A percentile compares a stretch with the other conserved stretches of the same genome.
Conservation (phyloP, 2,329 filamentous ascomycete species). For the Lachnellula willkommii region DNA sequence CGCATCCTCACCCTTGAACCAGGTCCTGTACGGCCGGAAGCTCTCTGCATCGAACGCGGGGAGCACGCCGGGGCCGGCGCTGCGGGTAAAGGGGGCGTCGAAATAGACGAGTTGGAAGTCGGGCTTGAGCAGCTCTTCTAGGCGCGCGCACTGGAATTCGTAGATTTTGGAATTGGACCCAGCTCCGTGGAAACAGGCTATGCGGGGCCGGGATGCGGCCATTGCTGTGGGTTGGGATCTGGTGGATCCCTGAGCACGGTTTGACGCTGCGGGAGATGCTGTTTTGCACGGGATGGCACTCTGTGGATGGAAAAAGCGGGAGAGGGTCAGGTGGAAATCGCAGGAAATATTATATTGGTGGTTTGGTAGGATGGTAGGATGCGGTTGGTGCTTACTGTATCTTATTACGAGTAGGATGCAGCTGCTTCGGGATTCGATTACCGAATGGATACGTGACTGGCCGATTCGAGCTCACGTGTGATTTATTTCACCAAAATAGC, state of each 20-base stretch:
- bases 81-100: constrained; percentile 15
- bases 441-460: no score
- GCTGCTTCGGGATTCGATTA: no score
- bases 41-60: constrained; percentile 15
- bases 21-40: constrained; percentile 20
- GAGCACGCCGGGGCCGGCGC: constrained; percentile 18
- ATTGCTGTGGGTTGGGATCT: not conserved
- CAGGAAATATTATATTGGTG: no score
- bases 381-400: no score
- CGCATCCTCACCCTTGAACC: constrained; percentile 8
- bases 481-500: no score
- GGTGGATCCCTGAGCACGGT: not conserved
- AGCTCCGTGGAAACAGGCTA: constrained; percentile 23
- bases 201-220: constrained; percentile 9
- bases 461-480: no score
- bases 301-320: no score
- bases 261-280: not conserved
- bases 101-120: constrained; percentile 11
- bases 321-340: no score
- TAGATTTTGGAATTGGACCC: constrained; percentile 19
- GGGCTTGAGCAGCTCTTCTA: not conserved
- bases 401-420: no score
- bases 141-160: constrained; percentile 13
- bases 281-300: no score
- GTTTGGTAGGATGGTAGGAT: no score